Percentiles rank a stretch among this genome's conserved stretches.
Conservation (phyloP, 2,329 filamentous ascomycete genomes). For the Botryotinia convoluta region DNA sequence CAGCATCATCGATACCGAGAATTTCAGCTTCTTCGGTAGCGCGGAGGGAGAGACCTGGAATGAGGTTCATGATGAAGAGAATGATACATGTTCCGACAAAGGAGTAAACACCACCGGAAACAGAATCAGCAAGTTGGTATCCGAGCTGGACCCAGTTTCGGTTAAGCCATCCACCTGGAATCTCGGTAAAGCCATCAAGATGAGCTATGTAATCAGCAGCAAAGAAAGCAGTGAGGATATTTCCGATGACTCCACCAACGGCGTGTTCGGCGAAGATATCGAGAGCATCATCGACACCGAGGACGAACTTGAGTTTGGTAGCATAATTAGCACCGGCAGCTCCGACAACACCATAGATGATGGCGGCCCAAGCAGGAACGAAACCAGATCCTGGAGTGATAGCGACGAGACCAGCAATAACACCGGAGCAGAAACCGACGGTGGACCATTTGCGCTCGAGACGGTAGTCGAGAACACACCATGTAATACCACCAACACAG, state of each 20-base stretch:
- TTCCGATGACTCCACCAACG: constrained; percentile 75
- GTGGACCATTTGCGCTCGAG: constrained; percentile 90
- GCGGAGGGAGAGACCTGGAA: constrained; percentile 73
- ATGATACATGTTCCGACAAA: constrained; percentile 77
- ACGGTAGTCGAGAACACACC: constrained; percentile 85
- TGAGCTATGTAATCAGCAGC: constrained; percentile 81
- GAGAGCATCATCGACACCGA: constrained; percentile 78
- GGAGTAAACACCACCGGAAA: constrained; percentile 73
- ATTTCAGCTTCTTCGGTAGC: constrained; percentile 76
- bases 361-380: constrained; percentile 80
- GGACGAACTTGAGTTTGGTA: constrained; percentile 84
- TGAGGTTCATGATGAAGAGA: constrained; percentile 74
- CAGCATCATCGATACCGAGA: constrained; percentile 81
- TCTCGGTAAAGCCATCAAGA: constrained; percentile 67
- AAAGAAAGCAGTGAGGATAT: constrained; percentile 77
- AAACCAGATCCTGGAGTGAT: constrained; percentile 86
- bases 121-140: constrained; percentile 80
- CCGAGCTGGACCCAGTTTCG: constrained; percentile 79
- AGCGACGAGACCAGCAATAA: constrained; percentile 80
- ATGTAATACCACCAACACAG: constrained; percentile 80
- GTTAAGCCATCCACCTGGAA: constrained; percentile 79
- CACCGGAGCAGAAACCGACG: constrained; percentile 88
- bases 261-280: constrained; percentile 87
- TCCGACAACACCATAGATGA: constrained; percentile 74
- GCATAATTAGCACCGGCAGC: constrained; percentile 82